phyloP scores from a whole-genome alignment of 208 protist genomes.

The Jaenimonas drosophilae region DNA sequence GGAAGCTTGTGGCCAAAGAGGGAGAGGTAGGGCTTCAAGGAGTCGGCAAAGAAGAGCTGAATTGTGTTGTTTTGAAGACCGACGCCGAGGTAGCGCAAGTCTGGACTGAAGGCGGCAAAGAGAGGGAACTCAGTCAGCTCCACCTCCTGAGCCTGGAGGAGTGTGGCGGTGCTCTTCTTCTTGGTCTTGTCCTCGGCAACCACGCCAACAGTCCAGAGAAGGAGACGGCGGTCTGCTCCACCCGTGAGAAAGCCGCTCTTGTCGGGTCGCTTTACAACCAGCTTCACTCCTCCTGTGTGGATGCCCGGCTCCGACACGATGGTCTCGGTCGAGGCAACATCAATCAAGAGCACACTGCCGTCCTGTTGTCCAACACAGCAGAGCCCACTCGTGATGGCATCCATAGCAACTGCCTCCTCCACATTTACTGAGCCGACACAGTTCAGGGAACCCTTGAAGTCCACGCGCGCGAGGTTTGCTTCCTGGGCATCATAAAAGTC shows the following conservation, averaged over 20 bases:
- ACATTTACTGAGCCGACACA: slow-evolving; percentile 37
- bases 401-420: slow-evolving; percentile 41
- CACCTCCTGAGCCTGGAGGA: slow-evolving; percentile 73
- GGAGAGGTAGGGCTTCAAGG: slow-evolving; percentile 96
- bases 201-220: slow-evolving; percentile 71
- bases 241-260: slow-evolving; percentile 60
- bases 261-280: slow-evolving; percentile 35
- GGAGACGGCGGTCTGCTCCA: slow-evolving; percentile 74
- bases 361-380: slow-evolving; percentile 69
- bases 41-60: slow-evolving; percentile 96
- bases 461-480: slow-evolving; percentile 37
- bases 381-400: slow-evolving; percentile 47
- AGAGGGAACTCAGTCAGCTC: slow-evolving; percentile 94
- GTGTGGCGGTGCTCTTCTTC: slow-evolving; percentile 7
- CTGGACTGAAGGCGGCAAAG: slow-evolving; percentile 60
- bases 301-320: slow-evolving; percentile 82
- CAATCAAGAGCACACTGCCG: slow-evolving; percentile 55
- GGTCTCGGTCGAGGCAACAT: slow-evolving; percentile 54
- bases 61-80: slow-evolving; percentile 96
- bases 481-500: slow-evolving; percentile 75
- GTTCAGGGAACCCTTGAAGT: slow-evolving; percentile 48
- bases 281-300: slow-evolving; percentile 74
- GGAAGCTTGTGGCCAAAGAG: slow-evolving; percentile 99
- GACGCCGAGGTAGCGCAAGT: slow-evolving; percentile 88
- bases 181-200: slow-evolving; percentile 11